Percentiles rank a stretch among this genome's conserved stretches.
phyloP scores from a whole-genome alignment of 2,329 filamentous ascomycete genomes.

The Xenosphaeropsis pyriputrescens region DNA sequence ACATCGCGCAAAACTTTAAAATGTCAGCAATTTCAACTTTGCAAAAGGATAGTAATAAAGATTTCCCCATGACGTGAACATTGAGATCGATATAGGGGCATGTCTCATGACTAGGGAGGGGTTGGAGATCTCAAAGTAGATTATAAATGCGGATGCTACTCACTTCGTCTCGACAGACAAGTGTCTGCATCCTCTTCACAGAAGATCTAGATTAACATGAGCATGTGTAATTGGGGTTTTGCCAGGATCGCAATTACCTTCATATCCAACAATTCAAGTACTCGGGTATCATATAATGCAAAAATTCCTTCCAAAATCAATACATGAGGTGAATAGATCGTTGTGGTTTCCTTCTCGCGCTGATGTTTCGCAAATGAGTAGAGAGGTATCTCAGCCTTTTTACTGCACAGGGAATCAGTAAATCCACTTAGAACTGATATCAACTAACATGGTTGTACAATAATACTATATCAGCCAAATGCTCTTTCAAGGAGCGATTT shows the following conservation, averaged over 20 bases:
- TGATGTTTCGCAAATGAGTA: constrained; percentile 94
- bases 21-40: constrained; percentile 6
- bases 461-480: too few relatives aligned
- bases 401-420: constrained; percentile 29
- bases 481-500: background rate
- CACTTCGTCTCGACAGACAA: constrained; percentile 77
- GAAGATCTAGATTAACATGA: constrained; percentile 50
- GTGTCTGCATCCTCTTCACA: constrained; percentile 93
- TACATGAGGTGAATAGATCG: constrained; percentile 93
- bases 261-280: constrained; percentile 80
- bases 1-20: constrained; percentile 61
- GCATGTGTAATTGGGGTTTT: constrained; percentile 1
- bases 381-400: constrained; percentile 78
- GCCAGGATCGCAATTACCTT: constrained; percentile 37
- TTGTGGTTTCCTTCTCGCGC: constrained; percentile 62
- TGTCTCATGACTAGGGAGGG: background rate
- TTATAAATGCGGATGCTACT: background rate
- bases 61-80: too few relatives aligned
- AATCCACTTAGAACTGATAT: background rate
- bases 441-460: background rate
- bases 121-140: background rate
- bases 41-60: background rate
- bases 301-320: constrained; percentile 93
- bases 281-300: constrained; percentile 75
- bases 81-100: constrained; percentile 4